Percentiles rank a stretch among this genome's conserved stretches.
Evolutionary conservation across 768 basidiomycete genomes (phyloP).

Genomic region (Pholiota microspora): DNA sequence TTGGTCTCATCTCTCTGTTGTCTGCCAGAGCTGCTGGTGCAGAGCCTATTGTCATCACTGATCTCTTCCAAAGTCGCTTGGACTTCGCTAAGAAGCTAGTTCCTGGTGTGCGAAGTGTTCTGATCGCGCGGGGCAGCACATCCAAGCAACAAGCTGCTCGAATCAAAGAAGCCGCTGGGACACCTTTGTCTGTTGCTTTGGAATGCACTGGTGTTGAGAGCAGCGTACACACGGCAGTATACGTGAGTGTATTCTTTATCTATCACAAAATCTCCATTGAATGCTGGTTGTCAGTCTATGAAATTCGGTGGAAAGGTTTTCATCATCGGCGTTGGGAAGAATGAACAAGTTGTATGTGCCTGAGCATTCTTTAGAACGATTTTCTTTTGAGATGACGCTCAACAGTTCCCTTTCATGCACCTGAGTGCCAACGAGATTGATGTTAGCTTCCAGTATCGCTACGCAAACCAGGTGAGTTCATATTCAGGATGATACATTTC

Average conservation of each 20-base stretch:
- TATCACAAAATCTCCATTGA: not conserved
- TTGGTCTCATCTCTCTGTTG: constrained; percentile 60
- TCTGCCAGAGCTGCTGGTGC: constrained; percentile 68
- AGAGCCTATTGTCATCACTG: constrained; percentile 68
- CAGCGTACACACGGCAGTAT: constrained; percentile 57
- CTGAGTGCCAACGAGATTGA: constrained; percentile 71
- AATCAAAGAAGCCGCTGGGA: constrained; percentile 51
- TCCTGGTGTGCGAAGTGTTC: constrained; percentile 55
- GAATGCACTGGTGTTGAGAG: constrained; percentile 68
- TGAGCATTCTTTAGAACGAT: not conserved
- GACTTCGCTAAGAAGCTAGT: constrained; percentile 65
- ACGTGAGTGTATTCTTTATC: constrained; percentile 34
- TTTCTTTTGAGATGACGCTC: not conserved
- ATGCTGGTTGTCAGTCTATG: constrained; percentile 51
- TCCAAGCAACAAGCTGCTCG: constrained; percentile 49
- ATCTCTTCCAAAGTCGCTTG: constrained; percentile 61
- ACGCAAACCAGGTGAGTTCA: constrained; percentile 52
- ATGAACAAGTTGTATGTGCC: constrained; percentile 50
- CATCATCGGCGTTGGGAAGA: constrained; percentile 68
- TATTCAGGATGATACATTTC: not conserved
- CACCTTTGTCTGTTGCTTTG: constrained; percentile 47
- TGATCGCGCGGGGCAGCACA: constrained; percentile 45
- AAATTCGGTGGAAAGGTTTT: constrained; percentile 68
- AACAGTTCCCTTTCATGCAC: constrained; percentile 68
- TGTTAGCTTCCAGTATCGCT: constrained; percentile 66